Evolutionary conservation across 1,139 yeast species (phyloP).

Genomic region (Eremothecium cymbalariae): DNA sequence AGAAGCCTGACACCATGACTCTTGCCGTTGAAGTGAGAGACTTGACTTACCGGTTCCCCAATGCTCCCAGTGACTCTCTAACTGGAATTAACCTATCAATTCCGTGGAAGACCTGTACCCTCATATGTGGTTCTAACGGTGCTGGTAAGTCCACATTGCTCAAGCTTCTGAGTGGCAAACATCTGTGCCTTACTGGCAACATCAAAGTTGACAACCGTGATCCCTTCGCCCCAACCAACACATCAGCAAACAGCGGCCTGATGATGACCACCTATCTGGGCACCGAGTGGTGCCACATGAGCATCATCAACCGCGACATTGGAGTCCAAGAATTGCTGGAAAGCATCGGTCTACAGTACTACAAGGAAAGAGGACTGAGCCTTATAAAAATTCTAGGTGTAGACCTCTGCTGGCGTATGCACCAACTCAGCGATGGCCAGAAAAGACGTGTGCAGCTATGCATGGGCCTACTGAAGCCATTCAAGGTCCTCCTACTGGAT

Average conservation of each 20-base stretch:
- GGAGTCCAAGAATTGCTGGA: slow-evolving; percentile 71
- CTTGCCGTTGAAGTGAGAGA: slow-evolving; percentile 56
- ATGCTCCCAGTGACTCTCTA: slow-evolving; percentile 57
- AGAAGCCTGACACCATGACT: slow-evolving; percentile 7
- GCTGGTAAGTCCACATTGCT: slow-evolving; percentile 92
- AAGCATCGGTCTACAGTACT: slow-evolving; percentile 75
- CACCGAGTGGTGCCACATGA: slow-evolving; percentile 95
- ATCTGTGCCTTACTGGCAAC: slow-evolving; percentile 65
- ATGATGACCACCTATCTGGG: slow-evolving; percentile 80
- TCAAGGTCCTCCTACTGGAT: slow-evolving; percentile 76
- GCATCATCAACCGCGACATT: slow-evolving; percentile 81
- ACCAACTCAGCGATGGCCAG: slow-evolving; percentile 86
- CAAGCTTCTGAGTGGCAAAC: slow-evolving; percentile 82
- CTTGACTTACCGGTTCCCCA: slow-evolving; percentile 63
- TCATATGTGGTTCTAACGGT: slow-evolving; percentile 89
- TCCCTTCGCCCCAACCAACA: slow-evolving; percentile 53
- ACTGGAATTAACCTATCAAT: slow-evolving; percentile 52
- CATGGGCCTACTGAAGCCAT: slow-evolving; percentile 88
- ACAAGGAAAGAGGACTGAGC: slow-evolving; percentile 65
- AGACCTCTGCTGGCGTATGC: slow-evolving; percentile 88
- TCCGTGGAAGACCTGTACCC: slow-evolving; percentile 65
- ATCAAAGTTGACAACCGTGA: slow-evolving; percentile 67
- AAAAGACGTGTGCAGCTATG: slow-evolving; percentile 86
- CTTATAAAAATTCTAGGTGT: slow-evolving; percentile 72
- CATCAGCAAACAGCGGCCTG: slow-evolving; percentile 30